Base-by-base conservation (phyloP, 495 filamentous ascomycete species). In the Hypomontagnella submonticulosa region DNA sequence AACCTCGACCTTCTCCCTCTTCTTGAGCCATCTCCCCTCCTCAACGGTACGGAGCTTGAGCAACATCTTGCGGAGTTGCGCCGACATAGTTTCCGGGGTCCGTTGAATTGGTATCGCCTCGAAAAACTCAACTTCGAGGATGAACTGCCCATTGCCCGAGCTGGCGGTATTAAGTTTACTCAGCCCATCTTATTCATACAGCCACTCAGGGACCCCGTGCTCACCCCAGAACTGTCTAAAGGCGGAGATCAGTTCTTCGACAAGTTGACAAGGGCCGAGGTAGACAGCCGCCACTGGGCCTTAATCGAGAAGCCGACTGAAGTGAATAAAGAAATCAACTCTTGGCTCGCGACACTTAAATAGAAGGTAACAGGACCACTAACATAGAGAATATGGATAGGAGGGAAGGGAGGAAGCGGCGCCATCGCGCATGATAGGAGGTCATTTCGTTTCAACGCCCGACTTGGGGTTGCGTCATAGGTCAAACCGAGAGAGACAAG, bases 91-190 rank as follows among this genome's bases (percentile, higher is more conserved):
- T 71, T 93, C 37, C 82, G 85, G 57, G 88, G 88, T 10, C 86
- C 88, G 3, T 75, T 87, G 85, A 86, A 90, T 61, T 93, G 91
- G 90, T 93, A 93, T 71, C 81, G 87, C 13, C 86, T 81, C 3
- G 73, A 79, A 0, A 72, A 88, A 71, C 73, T 86, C 46, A 93
- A 92, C 67, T 88, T 83, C 70, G 77, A 88, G 19, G 89, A 93
- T 7, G 50, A 66, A n/a, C 30, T 66, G 32, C 56, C 63, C 13
- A 50, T 60, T 15, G 56, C 55, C 0, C 20, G 50, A 37, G 50
- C 49, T 0, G 63, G 61, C 3, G 52, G 56, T 1, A 15, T 43
- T 2, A 48, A 30, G 23, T 66, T 66, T 13, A 20, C 50, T 4
- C 50, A 57, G 57, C 63, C 63, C 16, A 16, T 40, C 6, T 30